Evolutionary conservation across 768 basidiomycete species (phyloP).

Genomic region (Naganishia onofrii): DNA sequence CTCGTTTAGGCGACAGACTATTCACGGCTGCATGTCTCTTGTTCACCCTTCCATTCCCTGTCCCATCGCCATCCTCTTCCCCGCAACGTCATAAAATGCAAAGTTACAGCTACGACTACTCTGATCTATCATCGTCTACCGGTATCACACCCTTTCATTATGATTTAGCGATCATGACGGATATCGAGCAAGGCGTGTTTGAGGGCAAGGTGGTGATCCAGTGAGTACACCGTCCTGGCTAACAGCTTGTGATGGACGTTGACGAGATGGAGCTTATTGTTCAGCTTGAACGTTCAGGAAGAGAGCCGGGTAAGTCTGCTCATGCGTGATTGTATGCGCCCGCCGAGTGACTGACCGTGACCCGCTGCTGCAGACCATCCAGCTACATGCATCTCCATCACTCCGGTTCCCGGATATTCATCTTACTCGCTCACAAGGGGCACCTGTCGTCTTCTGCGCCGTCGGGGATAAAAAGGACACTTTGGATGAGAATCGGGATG

Average conservation of each 20-base stretch:
- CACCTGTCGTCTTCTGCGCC: neutral
- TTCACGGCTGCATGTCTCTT: neutral
- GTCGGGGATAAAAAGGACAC: neutral
- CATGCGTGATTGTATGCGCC: too few relatives aligned
- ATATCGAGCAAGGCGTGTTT: slow-evolving; percentile 4
- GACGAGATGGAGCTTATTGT: neutral
- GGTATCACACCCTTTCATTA: slow-evolving; percentile 18
- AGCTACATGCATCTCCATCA: neutral
- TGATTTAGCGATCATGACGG: slow-evolving; percentile 12
- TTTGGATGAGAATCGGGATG: neutral
- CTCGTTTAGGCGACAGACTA: too few relatives aligned
- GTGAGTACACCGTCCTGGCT: neutral
- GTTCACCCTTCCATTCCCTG: neutral
- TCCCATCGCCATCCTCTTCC: neutral
- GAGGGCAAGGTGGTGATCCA: slow-evolving; percentile 4
- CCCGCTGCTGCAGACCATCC: neutral
- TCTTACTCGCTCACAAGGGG: neutral
- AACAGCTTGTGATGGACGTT: neutral
- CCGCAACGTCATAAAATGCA: neutral
- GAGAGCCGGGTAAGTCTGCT: neutral
- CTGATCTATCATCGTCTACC: too few relatives aligned
- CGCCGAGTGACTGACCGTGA: too few relatives aligned
- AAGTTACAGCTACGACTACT: neutral
- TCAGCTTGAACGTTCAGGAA: neutral
- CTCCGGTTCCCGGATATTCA: neutral